Base-by-base conservation (phyloP, 129 eudicot genomes). In the Apium graveolens region DNA sequence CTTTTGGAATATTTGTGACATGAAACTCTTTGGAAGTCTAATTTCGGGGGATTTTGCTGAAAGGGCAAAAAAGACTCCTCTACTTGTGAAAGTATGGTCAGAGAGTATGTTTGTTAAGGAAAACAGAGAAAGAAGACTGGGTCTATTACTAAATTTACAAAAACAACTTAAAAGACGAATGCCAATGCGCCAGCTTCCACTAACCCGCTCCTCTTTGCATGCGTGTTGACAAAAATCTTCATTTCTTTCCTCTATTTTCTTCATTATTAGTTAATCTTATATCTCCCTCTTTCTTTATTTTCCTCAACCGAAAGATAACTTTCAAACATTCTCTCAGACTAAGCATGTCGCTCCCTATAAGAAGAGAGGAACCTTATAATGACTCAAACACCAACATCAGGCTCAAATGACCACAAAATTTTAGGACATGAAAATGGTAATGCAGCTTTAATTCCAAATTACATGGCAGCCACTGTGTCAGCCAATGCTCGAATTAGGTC, bases 131-230 rank as follows among this genome's bases (percentile, higher is more conserved):
- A 39, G 69, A 62, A 13, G 70, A 62, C 35, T 3, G 16, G 18
- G 35, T 62, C 70, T 35, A 26, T 62, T 62, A 39, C 31, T 24
- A 7, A 34, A 71, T 10, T 11, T 21, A 39, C 17, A 16, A n/a
- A n/a, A 68, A 18, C 41, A 37, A 57, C 16, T 21, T 8, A 29
- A 41, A 29, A 39, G 63, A 42, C 66, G 81, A 65, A 27, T 45
- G 76, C 46, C 48, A 46, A 70, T 78, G 65, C 81, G 45, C 75
- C 32, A 69, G 20, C 68, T 48, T 69, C 81, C 81, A 79, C 81
- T 79, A 70, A n/a, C 51, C 76, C 69, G 57, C 72, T 76, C 81
- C 21, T 42, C n/a, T 57, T 44, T 79, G 81, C 81, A 79, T 69
- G 81, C 81, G 76, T 79, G 76, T 79, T 79, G 81, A 79, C 76